A percentile compares a stretch with the other conserved stretches of the same genome.
phyloP scores from a whole-genome alignment of 75 land plant genomes.

The Pinus tabuliformis region DNA sequence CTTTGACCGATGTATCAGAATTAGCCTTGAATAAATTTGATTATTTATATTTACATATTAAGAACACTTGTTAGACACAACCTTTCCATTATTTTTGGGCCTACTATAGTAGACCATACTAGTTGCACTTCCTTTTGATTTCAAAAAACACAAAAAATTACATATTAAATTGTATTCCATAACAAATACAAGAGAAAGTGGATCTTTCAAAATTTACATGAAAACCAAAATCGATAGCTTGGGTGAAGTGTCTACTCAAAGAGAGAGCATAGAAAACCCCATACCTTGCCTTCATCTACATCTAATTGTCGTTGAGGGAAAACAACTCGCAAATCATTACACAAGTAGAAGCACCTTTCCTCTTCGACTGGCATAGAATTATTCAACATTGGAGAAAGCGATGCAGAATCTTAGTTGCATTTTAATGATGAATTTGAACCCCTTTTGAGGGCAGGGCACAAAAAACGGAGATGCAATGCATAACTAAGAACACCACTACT shows the following conservation, averaged over 20 bases:
- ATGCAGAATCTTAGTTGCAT: conserved; percentile 38
- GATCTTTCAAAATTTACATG: neutral
- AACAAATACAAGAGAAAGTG: neutral
- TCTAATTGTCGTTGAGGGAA: conserved; percentile 99
- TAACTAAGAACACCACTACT: conserved; percentile 71
- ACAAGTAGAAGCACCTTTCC: conserved; percentile 79
- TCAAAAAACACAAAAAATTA: conserved; percentile 5
- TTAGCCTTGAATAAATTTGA: neutral
- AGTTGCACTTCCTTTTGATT: neutral
- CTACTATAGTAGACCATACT: neutral
- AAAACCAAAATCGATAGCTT: neutral
- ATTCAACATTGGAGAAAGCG: conserved; percentile 20
- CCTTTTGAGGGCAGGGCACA: conserved; percentile 70
- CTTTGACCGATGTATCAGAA: neutral
- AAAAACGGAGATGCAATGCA: conserved; percentile 88
- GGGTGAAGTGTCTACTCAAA: neutral
- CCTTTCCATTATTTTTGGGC: neutral
- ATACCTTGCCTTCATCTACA: conserved; percentile 98
- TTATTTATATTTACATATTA: neutral
- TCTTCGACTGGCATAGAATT: conserved; percentile 19
- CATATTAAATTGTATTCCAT: neutral
- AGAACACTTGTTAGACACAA: neutral
- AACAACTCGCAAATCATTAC: conserved; percentile 91
- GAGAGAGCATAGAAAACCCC: conserved; percentile 9
- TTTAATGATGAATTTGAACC: conserved; percentile 24